Percentiles rank a stretch among this genome's conserved stretches.
These are phyloP conservation scores for Kwoniella pini DNA, from an alignment of 768 basidiomycete genomes.

Conservation along the genomic window DNA sequence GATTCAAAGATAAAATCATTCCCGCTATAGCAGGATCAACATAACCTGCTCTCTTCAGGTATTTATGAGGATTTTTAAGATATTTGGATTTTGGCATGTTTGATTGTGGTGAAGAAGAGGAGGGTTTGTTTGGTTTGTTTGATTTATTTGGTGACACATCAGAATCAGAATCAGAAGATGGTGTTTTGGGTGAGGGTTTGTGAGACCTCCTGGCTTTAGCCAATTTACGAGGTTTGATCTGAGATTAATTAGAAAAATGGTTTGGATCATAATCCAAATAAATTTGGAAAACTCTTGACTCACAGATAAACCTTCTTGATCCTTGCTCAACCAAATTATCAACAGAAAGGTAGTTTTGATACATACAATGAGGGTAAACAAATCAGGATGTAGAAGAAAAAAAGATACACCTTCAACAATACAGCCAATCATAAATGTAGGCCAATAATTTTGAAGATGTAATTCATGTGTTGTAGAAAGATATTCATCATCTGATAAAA, in stretches of 20 bases:
- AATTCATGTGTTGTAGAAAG: conserved; percentile 5
- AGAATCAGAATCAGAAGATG: neutral
- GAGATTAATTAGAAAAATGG: neutral
- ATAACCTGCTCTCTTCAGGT: conserved; percentile 8
- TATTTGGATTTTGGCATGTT: conserved; percentile 15
- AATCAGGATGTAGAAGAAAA: conserved; percentile 37
- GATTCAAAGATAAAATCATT: conserved; percentile 12
- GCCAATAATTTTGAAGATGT: conserved; percentile 40
- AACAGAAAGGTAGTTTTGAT: conserved; percentile 31
- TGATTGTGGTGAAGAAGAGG: neutral
- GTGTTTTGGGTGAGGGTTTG: neutral
- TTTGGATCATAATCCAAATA: neutral
- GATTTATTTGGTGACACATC: neutral
- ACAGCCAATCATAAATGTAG: conserved; percentile 25
- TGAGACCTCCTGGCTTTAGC: too few species aligned
- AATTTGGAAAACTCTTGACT: neutral
- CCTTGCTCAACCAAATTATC: conserved; percentile 10
- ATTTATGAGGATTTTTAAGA: conserved; percentile 1
- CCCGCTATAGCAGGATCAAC: conserved; percentile 16
- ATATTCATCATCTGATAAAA: neutral
- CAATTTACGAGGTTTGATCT: too few species aligned
- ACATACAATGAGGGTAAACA: conserved; percentile 43
- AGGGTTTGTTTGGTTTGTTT: neutral
- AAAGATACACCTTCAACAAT: conserved; percentile 25
- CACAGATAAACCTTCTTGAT: conserved; percentile 12